Conservation (phyloP, 129 eudicot genomes). For the Rutidosis leptorrhynchoides region DNA sequence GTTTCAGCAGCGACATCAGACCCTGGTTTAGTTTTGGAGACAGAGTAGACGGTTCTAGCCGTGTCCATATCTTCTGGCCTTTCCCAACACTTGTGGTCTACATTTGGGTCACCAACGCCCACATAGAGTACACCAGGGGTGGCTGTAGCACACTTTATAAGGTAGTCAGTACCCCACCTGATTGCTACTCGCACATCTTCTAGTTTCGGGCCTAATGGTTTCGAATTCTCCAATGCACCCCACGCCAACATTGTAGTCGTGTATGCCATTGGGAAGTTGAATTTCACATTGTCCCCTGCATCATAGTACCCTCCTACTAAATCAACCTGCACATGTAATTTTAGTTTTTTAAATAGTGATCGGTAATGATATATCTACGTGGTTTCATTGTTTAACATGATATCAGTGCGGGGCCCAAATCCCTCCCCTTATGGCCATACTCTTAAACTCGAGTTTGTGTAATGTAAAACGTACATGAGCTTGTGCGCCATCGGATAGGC, state of each 20-base stretch:
- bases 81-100: constrained; percentile 94
- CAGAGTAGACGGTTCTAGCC: constrained; percentile 54
- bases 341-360: too few relatives aligned
- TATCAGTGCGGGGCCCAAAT: too few relatives aligned
- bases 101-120: constrained; percentile 94
- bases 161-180: constrained; percentile 93
- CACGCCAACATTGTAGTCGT: constrained; percentile 87
- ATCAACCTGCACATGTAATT: constrained; percentile 53
- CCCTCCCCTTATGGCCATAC: too few relatives aligned
- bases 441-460: neutral
- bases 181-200: constrained; percentile 48
- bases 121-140: constrained; percentile 81
- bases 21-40: constrained; percentile 71
- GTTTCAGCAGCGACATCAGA: constrained; percentile 95
- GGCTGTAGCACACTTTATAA: constrained; percentile 78
- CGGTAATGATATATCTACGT: too few relatives aligned
- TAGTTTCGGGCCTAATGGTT: constrained; percentile 58
- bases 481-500: constrained; percentile 53
- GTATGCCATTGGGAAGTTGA: constrained; percentile 92
- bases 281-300: constrained; percentile 95
- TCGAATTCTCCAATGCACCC: constrained; percentile 72
- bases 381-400: too few relatives aligned
- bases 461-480: constrained; percentile 46
- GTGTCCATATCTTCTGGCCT: constrained; percentile 99
- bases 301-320: constrained; percentile 92